Percentiles rank a stretch among this genome's conserved stretches.
phyloP scores from a whole-genome alignment of 2,329 filamentous ascomycete species.

The Hymenoscyphus fraxineus region DNA sequence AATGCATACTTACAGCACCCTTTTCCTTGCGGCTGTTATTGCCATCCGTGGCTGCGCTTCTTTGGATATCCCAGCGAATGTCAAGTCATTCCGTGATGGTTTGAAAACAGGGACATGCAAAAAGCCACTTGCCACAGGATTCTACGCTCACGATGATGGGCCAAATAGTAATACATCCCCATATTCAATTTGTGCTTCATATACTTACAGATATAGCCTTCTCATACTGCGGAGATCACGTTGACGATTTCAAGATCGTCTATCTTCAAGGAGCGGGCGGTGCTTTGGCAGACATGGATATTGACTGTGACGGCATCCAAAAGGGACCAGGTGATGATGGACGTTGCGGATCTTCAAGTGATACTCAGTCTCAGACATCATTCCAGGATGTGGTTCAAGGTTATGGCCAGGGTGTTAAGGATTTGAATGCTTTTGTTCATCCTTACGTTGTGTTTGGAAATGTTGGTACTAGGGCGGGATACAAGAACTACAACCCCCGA shows the following conservation, averaged over 20 bases:
- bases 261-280: conserved; percentile 45
- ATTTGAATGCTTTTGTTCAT: conserved; percentile 50
- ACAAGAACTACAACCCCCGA: conserved; percentile 41
- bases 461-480: conserved; percentile 35
- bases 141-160: conserved; percentile 40
- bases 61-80: conserved; percentile 39
- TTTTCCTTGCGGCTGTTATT: neutral
- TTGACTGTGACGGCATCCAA: conserved; percentile 54
- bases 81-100: conserved; percentile 41
- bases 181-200: neutral
- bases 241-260: conserved; percentile 39
- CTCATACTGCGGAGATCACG: conserved; percentile 47
- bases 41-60: neutral
- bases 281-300: conserved; percentile 51
- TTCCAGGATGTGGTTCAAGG: conserved; percentile 41
- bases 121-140: conserved; percentile 39
- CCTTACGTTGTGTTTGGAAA: conserved; percentile 54
- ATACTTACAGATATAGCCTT: conserved; percentile 21
- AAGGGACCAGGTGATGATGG: conserved; percentile 40
- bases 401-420: conserved; percentile 40
- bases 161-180: conserved; percentile 34
- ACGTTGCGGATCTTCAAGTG: conserved; percentile 43
- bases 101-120: conserved; percentile 39
- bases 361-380: conserved; percentile 45
- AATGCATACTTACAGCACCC: conserved; percentile 10